phyloP scores from a whole-genome alignment of 371 early-diverging fungal genomes.

The Rhizomucor miehei region DNA sequence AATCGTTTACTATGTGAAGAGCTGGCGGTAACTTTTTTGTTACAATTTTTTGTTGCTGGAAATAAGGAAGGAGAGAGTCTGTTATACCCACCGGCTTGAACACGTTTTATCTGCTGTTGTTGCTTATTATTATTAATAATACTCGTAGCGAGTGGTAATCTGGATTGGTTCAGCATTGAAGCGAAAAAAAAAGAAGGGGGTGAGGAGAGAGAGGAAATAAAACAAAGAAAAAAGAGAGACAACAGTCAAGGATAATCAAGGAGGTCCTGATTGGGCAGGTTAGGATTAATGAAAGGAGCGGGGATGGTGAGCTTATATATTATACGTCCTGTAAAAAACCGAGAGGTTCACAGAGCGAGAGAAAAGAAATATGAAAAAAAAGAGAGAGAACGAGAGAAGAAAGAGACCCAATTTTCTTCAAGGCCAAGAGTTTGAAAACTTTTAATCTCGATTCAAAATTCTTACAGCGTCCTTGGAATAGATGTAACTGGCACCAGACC shows the following conservation, averaged over 20 bases:
- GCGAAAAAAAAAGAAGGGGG: conserved; percentile 3
- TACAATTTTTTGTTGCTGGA: too few relatives aligned
- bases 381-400: conserved; percentile 1
- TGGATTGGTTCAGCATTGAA: too few relatives aligned
- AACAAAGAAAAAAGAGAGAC: conserved; percentile 2
- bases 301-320: too few relatives aligned
- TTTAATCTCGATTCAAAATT: conserved; percentile 36
- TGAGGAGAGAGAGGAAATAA: background rate
- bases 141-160: background rate
- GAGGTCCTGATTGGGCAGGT: too few relatives aligned
- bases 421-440: background rate
- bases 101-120: too few relatives aligned
- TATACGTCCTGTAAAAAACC: too few relatives aligned
- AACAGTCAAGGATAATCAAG: too few relatives aligned
- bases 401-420: conserved; percentile 1
- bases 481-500: conserved; percentile 78
- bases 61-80: too few relatives aligned
- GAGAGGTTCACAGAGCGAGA: background rate
- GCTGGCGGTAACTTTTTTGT: too few relatives aligned
- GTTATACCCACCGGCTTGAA: too few relatives aligned
- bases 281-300: too few relatives aligned
- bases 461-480: conserved; percentile 74
- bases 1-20: too few relatives aligned
- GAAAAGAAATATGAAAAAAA: conserved; percentile 1
- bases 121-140: background rate